Base-by-base conservation (phyloP, 306 rosid species). In the Rosa rugosa region DNA sequence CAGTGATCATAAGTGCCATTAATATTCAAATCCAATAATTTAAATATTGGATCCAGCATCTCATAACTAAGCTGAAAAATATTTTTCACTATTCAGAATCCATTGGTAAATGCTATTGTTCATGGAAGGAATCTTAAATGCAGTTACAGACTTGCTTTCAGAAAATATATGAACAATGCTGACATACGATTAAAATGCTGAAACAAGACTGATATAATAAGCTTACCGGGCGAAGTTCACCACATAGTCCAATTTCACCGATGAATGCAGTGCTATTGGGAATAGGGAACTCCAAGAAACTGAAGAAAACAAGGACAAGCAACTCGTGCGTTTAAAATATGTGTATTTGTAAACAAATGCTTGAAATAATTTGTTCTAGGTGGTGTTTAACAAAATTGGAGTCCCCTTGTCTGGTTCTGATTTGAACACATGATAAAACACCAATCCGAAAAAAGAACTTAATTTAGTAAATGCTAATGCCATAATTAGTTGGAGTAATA, bases 171-270 rank as follows among this genome's bases (percentile, higher is more conserved):
- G 20, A 16, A 77, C 73, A 71, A 80, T 22, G 72, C 41, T 34
- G 5, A 54, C 36, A 64, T 34, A 72, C n/a, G 62, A 20, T 54
- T 20, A 54, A 18, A 53, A 54, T 20, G 72, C 46, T 34, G 3
- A 65, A 60, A 62, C 42, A 71, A 68, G 23, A 46, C 18, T 40
- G 74, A 69, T 77, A 72, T 25, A 53, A 83, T 22, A 57, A 68
- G 71, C 97, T 87, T 79, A 95, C 98, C 91, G 23, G 85, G 80
- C 97, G 98, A 82, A 95, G 91, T 88, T 95, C 99, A n/a, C 99
- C 99, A 11, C 91, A 81, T 31, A 31, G 98, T 74, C 98, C 99
- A 69, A 95, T 82, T 91, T 95, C 99, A 73, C 96, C 99, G 53
- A 95, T 90, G 89, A 95, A 95, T 65, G 97, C 97, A 64, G 88